Percentiles rank a stretch among this genome's conserved stretches.
These are phyloP conservation scores for Ogataea pignaliae DNA, from an alignment of 805 yeast genomes.

Conservation along the genomic window DNA sequence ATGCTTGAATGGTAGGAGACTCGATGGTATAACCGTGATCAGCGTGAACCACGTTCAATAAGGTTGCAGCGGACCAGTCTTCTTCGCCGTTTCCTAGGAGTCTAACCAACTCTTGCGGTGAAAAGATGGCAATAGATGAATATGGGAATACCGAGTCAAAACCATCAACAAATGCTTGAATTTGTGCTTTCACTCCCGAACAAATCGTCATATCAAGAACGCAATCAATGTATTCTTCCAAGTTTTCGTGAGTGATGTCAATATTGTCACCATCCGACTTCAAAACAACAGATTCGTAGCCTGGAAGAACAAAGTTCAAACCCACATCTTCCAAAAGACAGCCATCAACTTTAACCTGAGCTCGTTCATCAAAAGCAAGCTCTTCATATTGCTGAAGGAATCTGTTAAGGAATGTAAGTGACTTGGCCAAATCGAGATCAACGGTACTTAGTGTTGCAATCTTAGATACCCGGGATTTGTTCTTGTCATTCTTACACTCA, in stretches of 20 bases:
- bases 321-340: conserved; percentile 49
- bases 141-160: conserved; percentile 82
- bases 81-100: conserved; percentile 77
- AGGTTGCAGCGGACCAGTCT: conserved; percentile 74
- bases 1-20: conserved; percentile 54
- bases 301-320: conserved; percentile 73
- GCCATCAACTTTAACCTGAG: conserved; percentile 16
- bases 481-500: conserved; percentile 8
- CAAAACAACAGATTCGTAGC: conserved; percentile 58
- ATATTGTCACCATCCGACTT: conserved; percentile 50
- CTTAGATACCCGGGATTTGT: conserved; percentile 10
- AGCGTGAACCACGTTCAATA: conserved; percentile 62
- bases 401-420: conserved; percentile 47
- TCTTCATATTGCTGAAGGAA: conserved; percentile 31
- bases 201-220: conserved; percentile 59
- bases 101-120: conserved; percentile 66
- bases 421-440: conserved; percentile 55
- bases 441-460: conserved; percentile 42
- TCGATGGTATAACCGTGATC: conserved; percentile 86
- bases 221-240: conserved; percentile 50
- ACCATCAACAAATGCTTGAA: conserved; percentile 69
- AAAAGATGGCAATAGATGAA: conserved; percentile 62
- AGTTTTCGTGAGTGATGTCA: conserved; percentile 46
- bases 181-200: conserved; percentile 60
- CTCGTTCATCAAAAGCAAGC: conserved; percentile 5